Conservation (phyloP, 1,139 yeast species). For the Lodderomyces jiufengensis region DNA sequence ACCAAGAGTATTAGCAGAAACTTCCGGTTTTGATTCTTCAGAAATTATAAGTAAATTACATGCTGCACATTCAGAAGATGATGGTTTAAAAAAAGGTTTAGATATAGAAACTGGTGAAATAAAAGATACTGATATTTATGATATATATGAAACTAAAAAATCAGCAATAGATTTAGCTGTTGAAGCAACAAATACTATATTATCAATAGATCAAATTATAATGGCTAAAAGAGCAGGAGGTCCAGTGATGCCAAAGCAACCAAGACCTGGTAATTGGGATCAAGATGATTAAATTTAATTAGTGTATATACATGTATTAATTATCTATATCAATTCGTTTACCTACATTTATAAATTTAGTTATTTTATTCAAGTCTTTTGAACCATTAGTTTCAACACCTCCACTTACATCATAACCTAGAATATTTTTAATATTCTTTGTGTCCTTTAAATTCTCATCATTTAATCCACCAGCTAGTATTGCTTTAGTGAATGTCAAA, state of each 20-base stretch:
- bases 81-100: conserved; percentile 32
- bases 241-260: conserved; percentile 85
- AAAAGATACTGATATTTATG: conserved; percentile 65
- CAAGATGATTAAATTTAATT: conserved; percentile 64
- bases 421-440: conserved; percentile 42
- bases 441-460: conserved; percentile 69
- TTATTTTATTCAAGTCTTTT: conserved; percentile 65
- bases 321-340: conserved; percentile 13
- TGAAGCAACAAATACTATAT: conserved; percentile 88
- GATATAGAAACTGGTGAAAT: conserved; percentile 81
- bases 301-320: neutral
- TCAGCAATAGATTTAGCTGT: conserved; percentile 93
- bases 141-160: conserved; percentile 73
- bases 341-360: conserved; percentile 51
- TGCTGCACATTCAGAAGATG: conserved; percentile 65
- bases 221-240: conserved; percentile 98
- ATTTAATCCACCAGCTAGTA: conserved; percentile 87
- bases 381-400: conserved; percentile 77
- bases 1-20: conserved; percentile 90
- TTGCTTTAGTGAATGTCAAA: conserved; percentile 41
- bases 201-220: conserved; percentile 86
- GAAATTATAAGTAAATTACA: conserved; percentile 84
- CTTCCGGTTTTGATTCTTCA: conserved; percentile 88
- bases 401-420: conserved; percentile 92
- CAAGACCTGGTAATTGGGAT: conserved; percentile 95